Conservation (phyloP, 352 stramenopile genomes). For the Globisporangium alternatum region DNA sequence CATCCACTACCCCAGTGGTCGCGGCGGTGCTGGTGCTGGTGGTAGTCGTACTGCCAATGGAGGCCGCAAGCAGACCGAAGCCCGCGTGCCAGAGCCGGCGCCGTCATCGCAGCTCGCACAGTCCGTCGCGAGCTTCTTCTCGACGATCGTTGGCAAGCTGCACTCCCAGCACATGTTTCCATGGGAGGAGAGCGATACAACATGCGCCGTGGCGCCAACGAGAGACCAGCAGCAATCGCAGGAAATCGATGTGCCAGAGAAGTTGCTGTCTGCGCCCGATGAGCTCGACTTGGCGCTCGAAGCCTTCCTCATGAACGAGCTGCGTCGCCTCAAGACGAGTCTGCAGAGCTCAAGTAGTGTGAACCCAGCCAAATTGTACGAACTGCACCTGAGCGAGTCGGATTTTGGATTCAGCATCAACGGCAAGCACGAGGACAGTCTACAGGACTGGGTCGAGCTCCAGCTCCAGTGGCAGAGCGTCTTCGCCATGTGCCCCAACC, state of each 20-base stretch:
- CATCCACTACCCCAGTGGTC: not conserved
- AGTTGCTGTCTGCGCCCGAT: not conserved
- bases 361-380: slow-evolving; percentile 1
- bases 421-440: not conserved
- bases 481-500: slow-evolving; percentile 4
- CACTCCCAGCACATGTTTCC: slow-evolving; percentile 1
- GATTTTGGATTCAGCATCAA: not conserved
- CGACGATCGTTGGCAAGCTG: slow-evolving; percentile 7
- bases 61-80: not conserved
- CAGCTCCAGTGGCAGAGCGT: slow-evolving; percentile 5
- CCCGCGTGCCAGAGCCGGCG: not conserved
- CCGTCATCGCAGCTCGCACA: slow-evolving; percentile 5
- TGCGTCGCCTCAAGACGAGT: not conserved
- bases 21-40: not conserved
- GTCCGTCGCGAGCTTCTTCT: slow-evolving; percentile 12
- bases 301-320: not conserved
- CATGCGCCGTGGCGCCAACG: not conserved
- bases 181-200: slow-evolving; percentile 5
- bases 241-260: not conserved
- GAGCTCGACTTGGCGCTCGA: slow-evolving; percentile 3
- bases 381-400: slow-evolving; percentile 4
- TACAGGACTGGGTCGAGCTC: not conserved
- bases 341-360: not conserved
- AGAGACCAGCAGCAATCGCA: not conserved
- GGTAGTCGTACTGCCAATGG: not conserved